Base-by-base conservation (phyloP, 495 filamentous ascomycete species). In the Acidomyces sp. region DNA sequence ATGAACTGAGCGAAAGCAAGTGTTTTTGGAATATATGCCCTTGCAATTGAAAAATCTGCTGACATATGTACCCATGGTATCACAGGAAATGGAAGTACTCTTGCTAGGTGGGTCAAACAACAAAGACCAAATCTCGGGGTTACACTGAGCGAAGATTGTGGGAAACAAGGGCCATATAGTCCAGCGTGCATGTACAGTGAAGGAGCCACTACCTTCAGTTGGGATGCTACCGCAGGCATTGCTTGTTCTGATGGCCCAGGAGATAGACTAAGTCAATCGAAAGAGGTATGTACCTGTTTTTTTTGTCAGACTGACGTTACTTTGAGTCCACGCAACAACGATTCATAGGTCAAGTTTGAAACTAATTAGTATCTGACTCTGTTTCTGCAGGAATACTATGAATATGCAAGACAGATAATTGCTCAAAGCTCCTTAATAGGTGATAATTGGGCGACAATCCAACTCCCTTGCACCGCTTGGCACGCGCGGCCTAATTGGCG, bases 241-340 rank as follows among this genome's bases (percentile, higher is more conserved):
- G 55, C 77, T 1, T 85, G 81, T 46, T 59, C 69, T 0, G 81
- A 87, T 54, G 67, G 65, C 0, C 62, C 63, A 20, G 41, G 41
- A 10, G 62, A 60, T 10, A 45, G 71, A 34, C 55, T 58, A 4
- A 49, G 52, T 3, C 48, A 59, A 3, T 65, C 65, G 3, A 44
- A 64, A 0, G 52, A 61, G 1, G n/a, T n/a, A n/a, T n/a, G n/a
- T n/a, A n/a, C n/a, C n/a, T n/a, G n/a, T n/a, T n/a, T n/a, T n/a
- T n/a, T n/a, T n/a, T n/a, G n/a, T n/a, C n/a, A n/a, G n/a, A n/a
- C n/a, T n/a, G n/a, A n/a, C n/a, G n/a, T n/a, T n/a, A n/a, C n/a
- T n/a, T n/a, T n/a, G n/a, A n/a, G n/a, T n/a, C n/a, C n/a, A n/a
- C n/a, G n/a, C n/a, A n/a, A n/a, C n/a, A n/a, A n/a, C n/a, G n/a